Evolutionary conservation across 208 protist species (phyloP), one percentile per base, ranked within the genome.

Genomic region (Acanthamoeba comandoni): DNA sequence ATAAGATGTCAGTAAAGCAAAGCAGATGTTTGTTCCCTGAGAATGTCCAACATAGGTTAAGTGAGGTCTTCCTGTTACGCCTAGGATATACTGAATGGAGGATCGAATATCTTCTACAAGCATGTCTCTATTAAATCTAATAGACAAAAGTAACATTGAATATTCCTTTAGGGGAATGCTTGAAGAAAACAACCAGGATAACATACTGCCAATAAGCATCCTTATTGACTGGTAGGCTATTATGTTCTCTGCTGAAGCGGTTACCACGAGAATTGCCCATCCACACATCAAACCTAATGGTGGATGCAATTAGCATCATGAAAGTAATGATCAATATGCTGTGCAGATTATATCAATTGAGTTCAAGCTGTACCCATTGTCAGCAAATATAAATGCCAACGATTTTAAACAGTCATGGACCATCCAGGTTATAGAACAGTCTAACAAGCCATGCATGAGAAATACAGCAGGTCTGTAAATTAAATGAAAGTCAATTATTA

Each of bases 201-300:
- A 17, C 31, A 29, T 64, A 85, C 75, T 85, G n/a, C 77, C 77
- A 64, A 43, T 51, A 86, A 3, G 55, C 55, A 62, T 62, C 55
- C 58, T 86, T 52, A 5, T 43, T 22, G 71, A 86, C 77, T 17
- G 48, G 60, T 9, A 67, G 52, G 3, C 3, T 15, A 9, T n/a
- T 13, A 31, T 86, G 77, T 24, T 86, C 52, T 17, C 77, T 29
- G 53, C 52, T 67, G 57, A 51, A 86, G 5, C 52, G 15, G 52
- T 86, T 86, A 24, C 77, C 77, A n/a, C 77, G 15, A 51, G 4
- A n/a, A 24, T 86, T 86, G 51, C 77, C 77, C 77, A 86, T 64
- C 77, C 77, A 86, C 31, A 86, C 77, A 67, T 86, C 77, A 31
- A 65, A 85, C 75, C 75, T 85, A 35, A n/a, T n/a, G n/a, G n/a